Evolutionary conservation across 495 filamentous ascomycete genomes (phyloP), one percentile per base, ranked within the genome.

Genomic region (Lasiosphaeris hirsuta): DNA sequence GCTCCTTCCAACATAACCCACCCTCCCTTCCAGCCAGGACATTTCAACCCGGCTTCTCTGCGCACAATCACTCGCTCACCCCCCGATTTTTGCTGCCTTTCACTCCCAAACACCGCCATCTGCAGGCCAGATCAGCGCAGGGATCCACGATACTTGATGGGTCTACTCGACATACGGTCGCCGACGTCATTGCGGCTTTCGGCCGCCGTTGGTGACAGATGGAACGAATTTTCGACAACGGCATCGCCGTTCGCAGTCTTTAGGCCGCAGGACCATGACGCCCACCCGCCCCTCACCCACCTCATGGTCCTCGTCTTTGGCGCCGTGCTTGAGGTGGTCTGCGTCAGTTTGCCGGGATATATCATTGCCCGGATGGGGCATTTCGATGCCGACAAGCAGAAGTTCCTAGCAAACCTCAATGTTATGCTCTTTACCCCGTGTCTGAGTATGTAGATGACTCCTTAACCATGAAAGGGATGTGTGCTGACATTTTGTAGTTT

Each of bases 361-460:
- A 86, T 97, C 63, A 85, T 96, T 50, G 94, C 94, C 15, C 79
- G 86, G 43, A 78, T 88, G 63, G 95, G 95, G 68, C 86, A 96
- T 77, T 96, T 98, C 72, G 90, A 93, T 75, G 87, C 89, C 45
- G 90, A 96, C 40, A 88, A 89, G 62, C 94, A 98, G 71, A 97
- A 96, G 69, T 92, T 97, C 63, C 81, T 96, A 23, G 92, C 94
- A 38, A 96, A 98, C 64, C 78, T 98, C 55, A 98, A 98, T 68
- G 90, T 95, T 44, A 85, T 84, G 63, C 78, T 98, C 13, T 98
- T 98, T 69, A 98, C 94, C 40, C 94, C 94, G 53, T 97, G 95
- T 66, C 84, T 98, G 59, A 95, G 91, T 96, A 86, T 58, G 90
- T 71, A 5, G n/a, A 3, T 50, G 55, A 15, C 18, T 36, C 50